A percentile compares a stretch with the other conserved stretches of the same genome.
phyloP scores from a whole-genome alignment of 2,329 filamentous ascomycete species.

The Trichoderma afroharzianum region DNA sequence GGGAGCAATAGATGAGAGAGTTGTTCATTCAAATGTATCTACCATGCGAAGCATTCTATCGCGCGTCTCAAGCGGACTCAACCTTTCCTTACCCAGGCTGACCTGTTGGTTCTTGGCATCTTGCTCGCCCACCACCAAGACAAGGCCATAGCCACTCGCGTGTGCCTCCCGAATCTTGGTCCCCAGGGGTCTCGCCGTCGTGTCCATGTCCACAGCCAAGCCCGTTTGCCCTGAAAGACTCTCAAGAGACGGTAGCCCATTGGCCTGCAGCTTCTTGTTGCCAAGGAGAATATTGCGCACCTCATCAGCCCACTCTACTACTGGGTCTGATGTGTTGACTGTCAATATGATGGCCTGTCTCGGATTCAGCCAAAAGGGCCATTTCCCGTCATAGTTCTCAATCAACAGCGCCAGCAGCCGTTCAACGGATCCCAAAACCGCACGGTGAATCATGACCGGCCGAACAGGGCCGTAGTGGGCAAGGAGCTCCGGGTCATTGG shows the following conservation, averaged over 20 bases:
- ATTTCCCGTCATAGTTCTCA: slow-evolving; percentile 74
- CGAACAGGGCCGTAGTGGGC: slow-evolving; percentile 54
- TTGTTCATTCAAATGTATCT: slow-evolving; percentile 44
- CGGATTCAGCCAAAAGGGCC: slow-evolving; percentile 87
- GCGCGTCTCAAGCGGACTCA: slow-evolving; percentile 45
- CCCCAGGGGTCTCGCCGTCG: slow-evolving; percentile 56
- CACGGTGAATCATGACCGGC: slow-evolving; percentile 81
- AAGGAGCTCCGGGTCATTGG: slow-evolving; percentile 45
- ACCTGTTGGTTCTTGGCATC: slow-evolving; percentile 60
- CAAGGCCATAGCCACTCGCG: slow-evolving; percentile 66
- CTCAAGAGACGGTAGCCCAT: slow-evolving; percentile 35
- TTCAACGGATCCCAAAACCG: slow-evolving; percentile 80
- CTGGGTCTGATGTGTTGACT: slow-evolving; percentile 58
- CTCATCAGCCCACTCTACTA: slow-evolving; percentile 48
- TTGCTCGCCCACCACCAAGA: slow-evolving; percentile 67
- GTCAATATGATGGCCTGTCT: slow-evolving; percentile 72
- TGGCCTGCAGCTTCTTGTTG: slow-evolving; percentile 27
- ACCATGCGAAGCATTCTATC: slow-evolving; percentile 44
- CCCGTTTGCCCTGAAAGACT: slow-evolving; percentile 54
- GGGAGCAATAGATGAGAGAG: slow-evolving; percentile 3
- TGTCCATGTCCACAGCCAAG: slow-evolving; percentile 68
- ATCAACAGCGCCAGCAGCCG: slow-evolving; percentile 81
- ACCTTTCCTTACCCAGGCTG: slow-evolving; percentile 37
- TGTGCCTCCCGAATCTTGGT: slow-evolving; percentile 73
- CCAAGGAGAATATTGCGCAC: slow-evolving; percentile 51